Base-by-base conservation (phyloP, 2,329 filamentous ascomycete genomes). In the Penicillium sp. region DNA sequence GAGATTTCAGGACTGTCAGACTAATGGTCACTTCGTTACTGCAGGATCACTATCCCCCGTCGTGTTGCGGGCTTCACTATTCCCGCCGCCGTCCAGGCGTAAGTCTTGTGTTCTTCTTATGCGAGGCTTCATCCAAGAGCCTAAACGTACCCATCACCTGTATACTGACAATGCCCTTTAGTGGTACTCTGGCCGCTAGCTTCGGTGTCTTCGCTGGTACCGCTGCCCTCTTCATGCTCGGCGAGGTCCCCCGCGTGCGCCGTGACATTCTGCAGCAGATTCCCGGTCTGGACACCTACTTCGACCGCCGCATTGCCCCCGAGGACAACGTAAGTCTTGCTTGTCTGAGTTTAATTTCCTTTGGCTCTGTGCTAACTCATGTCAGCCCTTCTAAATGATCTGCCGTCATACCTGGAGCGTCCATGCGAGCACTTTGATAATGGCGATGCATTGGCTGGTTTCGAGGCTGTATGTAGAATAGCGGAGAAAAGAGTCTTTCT, bases 201-300 rank as follows among this genome's bases (percentile, higher is more conserved):
- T 87, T 87, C 75, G 86, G 84, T 64, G 82, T 80, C 62, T 79
- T 81, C 49, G 80, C 82, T 43, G 85, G 83, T 63, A 77, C 85
- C 71, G 84, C 85, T 74, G 84, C 83, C 39, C 72, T 88, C 66
- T 87, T 85, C 79, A 86, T 88, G 81, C 84, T 88, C 77, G 83
- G 84, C 67, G 85, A 87, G 67, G 80, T 88, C 27, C 86, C 86
- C 60, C 82, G 81, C 69, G 84, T 89, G 47, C 79, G 84, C 70
- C 80, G 83, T 67, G 86, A 88, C 71, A 85, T 88, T 65, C 79
- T 87, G 72, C 79, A 82, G 75, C 83, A 86, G 76, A 69, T 87
- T 27, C 86, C 86, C 6, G 73, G 87, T 65, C 76, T 88, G 52
- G 82, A 83, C 62, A 72, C 75, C 56, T 85, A 84, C 76, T 87